Percentiles rank a stretch among this genome's conserved stretches.
phyloP scores from a whole-genome alignment of 2,329 filamentous ascomycete genomes.

The Harringtonia lauricola region DNA sequence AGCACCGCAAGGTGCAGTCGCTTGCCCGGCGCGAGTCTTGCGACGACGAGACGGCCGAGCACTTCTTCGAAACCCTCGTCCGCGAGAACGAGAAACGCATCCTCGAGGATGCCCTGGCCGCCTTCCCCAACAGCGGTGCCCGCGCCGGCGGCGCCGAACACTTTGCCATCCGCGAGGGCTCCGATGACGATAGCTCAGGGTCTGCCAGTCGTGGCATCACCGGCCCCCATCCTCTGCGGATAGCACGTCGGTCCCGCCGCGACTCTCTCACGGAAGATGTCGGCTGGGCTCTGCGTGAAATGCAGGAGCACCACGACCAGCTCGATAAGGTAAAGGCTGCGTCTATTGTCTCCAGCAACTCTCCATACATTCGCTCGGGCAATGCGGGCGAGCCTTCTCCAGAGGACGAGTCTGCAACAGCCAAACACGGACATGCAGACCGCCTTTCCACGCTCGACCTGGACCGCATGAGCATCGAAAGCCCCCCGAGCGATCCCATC shows the following conservation, averaged over 20 bases:
- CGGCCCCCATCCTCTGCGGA: neutral
- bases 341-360: neutral
- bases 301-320: slow-evolving; percentile 67
- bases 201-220: slow-evolving; percentile 8
- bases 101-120: slow-evolving; percentile 58
- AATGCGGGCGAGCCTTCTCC: neutral
- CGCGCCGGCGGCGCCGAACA: slow-evolving; percentile 61
- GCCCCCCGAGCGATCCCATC: slow-evolving; percentile 23
- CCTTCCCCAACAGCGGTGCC: slow-evolving; percentile 62
- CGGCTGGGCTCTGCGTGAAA: slow-evolving; percentile 67
- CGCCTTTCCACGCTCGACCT: slow-evolving; percentile 23
- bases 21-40: slow-evolving; percentile 55
- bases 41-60: slow-evolving; percentile 65
- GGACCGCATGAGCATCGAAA: slow-evolving; percentile 23
- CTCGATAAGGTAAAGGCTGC: slow-evolving; percentile 32
- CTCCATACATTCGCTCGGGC: neutral
- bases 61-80: slow-evolving; percentile 69
- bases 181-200: slow-evolving; percentile 35
- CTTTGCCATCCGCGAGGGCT: slow-evolving; percentile 56
- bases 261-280: slow-evolving; percentile 52
- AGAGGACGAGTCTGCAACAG: too few species aligned
- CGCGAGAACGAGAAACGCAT: slow-evolving; percentile 72
- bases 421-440: slow-evolving; percentile 18
- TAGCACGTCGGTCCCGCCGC: slow-evolving; percentile 27
- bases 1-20: slow-evolving; percentile 23